Percentiles rank a stretch among this genome's conserved stretches.
phyloP scores from a whole-genome alignment of 192 early-diverging fungal genomes.

The Anaeromyces robustus region DNA sequence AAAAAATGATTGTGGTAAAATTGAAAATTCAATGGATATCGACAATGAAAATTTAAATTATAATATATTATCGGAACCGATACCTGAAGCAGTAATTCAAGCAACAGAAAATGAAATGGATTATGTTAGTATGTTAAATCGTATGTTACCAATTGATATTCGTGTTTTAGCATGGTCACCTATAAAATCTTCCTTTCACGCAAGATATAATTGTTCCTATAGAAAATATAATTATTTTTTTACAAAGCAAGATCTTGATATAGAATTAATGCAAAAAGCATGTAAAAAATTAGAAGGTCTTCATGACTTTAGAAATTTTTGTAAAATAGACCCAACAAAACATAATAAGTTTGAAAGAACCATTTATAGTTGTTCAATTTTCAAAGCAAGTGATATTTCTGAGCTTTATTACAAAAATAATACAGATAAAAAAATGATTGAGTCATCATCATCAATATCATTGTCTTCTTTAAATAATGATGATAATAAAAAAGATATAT shows the following conservation, averaged over 20 bases:
- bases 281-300: constrained; percentile 52
- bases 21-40: not conserved
- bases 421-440: no score
- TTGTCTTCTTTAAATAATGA: constrained; percentile 46
- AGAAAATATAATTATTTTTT: constrained; percentile 91
- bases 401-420: not conserved
- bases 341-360: not conserved
- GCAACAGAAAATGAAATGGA: constrained; percentile 38
- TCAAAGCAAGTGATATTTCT: not conserved
- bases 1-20: not conserved
- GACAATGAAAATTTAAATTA: not conserved
- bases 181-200: constrained; percentile 55
- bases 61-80: not conserved
- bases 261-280: constrained; percentile 59
- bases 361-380: not conserved
- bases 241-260: constrained; percentile 41
- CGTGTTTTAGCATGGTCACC: constrained; percentile 81
- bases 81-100: not conserved
- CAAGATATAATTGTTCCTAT: constrained; percentile 67
- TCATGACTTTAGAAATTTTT: constrained; percentile 92
- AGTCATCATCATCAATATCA: constrained; percentile 15
- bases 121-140: constrained; percentile 71
- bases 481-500: no score
- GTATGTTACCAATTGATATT: constrained; percentile 71
- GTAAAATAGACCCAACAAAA: constrained; percentile 80